Base-by-base conservation (phyloP, 345 rosid species). In the Brassica carinata region DNA sequence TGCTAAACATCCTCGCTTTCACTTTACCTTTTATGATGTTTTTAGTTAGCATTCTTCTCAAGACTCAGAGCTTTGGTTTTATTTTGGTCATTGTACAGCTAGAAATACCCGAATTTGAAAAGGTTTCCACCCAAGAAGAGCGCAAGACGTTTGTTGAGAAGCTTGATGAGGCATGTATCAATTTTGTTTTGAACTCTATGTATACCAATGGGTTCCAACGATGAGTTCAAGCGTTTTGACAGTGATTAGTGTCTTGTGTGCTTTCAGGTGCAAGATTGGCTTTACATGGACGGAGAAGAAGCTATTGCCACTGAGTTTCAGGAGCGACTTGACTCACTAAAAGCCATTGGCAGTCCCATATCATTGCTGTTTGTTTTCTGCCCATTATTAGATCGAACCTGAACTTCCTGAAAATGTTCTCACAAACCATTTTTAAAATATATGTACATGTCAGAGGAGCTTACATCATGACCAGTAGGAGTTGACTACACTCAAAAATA, bases 91-190 rank as follows among this genome's bases (percentile, higher is more conserved):
- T n/a, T n/a, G n/a, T 26, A 26, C 27, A 26, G 27, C 27, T 26
- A 26, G 27, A 26, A 26, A 26, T 2, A 26, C 27, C 27, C 27
- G 27, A 26, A n/a, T 26, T 26, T 26, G 27, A 26, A 26, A 26
- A 26, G 27, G 27, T 26, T 26, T 26, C 33, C 33, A 31, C 33
- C 97, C 65, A 75, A 73, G 98, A 92, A 34, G 98, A 96, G 81
- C 94, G 97, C 31, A 89, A 88, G 75, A 82, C 90, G 29, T 92
- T 45, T 13, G 55, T 10, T 11, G 55, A 0, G 15, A 45, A 45
- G 55, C 15, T 45, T 81, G 55, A 45, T 45, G 55, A 45, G 55
- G 55, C n/a, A 45, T 11, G 55, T 13, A 45, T 11, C 15, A 45
- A 13, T 45, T 45, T 45, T 45, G 15, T 45, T 45, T 2, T 13